These are phyloP conservation scores for Sphaerobolus stellatus DNA, from an alignment of 1,284 basidiomycete species.

Conservation along the genomic window DNA sequence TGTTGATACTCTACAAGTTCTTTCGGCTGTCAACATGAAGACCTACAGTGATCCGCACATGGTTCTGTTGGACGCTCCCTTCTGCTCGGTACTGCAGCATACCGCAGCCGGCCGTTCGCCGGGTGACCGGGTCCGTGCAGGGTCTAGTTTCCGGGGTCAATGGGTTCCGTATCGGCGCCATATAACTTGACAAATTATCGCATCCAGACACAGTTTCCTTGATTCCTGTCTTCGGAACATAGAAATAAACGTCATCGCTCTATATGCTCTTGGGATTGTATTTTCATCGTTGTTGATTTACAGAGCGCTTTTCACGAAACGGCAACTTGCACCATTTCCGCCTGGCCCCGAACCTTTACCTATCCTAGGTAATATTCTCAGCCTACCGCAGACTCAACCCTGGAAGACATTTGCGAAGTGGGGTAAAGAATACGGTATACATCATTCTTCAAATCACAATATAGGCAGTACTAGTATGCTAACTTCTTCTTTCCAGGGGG, in stretches of 20 bases:
- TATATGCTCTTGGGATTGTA: not conserved
- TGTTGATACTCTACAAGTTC: no score
- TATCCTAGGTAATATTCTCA: slow-evolving; percentile 13
- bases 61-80: no score
- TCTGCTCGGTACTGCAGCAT: no score
- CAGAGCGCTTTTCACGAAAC: not conserved
- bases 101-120: no score
- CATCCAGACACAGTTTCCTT: no score
- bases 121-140: no score
- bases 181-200: no score
- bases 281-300: not conserved
- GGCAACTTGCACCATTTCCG: slow-evolving; percentile 15
- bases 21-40: no score
- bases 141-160: no score
- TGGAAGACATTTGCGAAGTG: slow-evolving; percentile 12
- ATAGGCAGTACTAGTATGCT: not conserved
- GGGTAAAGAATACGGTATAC: slow-evolving; percentile 20
- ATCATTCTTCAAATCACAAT: slow-evolving; percentile 2
- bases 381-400: slow-evolving; percentile 1
- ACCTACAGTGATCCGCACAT: no score
- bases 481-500: slow-evolving; percentile 6
- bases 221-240: no score
- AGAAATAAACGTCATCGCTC: not conserved
- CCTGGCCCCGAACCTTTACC: slow-evolving; percentile 13
- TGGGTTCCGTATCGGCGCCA: no score